phyloP scores from a whole-genome alignment of 495 filamentous ascomycete species.

The Penicillium ochrochloron region DNA sequence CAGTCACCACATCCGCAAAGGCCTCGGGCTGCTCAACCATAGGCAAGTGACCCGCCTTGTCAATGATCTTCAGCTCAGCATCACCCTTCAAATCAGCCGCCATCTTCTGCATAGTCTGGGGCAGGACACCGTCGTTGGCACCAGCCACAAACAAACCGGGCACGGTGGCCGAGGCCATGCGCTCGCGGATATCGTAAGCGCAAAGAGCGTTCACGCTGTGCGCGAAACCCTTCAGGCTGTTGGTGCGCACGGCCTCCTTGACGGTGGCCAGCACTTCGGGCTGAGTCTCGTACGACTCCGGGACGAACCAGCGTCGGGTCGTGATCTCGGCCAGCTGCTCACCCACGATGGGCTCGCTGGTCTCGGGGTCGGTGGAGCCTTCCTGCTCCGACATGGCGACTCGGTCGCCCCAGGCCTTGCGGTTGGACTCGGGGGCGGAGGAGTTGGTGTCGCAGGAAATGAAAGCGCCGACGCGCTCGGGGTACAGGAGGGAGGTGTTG shows the following conservation, averaged over 20 bases:
- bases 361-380: constrained; percentile 43
- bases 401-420: constrained; percentile 75
- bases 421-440: constrained; percentile 67
- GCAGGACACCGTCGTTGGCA: constrained; percentile 72
- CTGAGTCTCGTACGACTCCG: constrained; percentile 59
- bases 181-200: constrained; percentile 70
- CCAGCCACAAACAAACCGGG: constrained; percentile 71
- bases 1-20: constrained; percentile 64
- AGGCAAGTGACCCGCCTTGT: constrained; percentile 74
- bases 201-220: constrained; percentile 73
- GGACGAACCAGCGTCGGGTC: constrained; percentile 75
- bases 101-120: constrained; percentile 78
- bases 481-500: constrained; percentile 69
- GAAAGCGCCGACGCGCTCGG: constrained; percentile 60
- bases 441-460: constrained; percentile 80
- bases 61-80: constrained; percentile 62
- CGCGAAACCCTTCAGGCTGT: constrained; percentile 71
- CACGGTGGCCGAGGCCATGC: constrained; percentile 62
- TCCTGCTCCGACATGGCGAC: constrained; percentile 68
- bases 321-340: constrained; percentile 67
- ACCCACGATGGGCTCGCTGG: constrained; percentile 59
- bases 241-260: constrained; percentile 63
- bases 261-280: constrained; percentile 55
- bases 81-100: constrained; percentile 56
- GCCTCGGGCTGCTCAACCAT: constrained; percentile 76